Evolutionary conservation across 2,329 filamentous ascomycete genomes (phyloP), one percentile per base, ranked within the genome.

Genomic region (Trichoderma hamatum): DNA sequence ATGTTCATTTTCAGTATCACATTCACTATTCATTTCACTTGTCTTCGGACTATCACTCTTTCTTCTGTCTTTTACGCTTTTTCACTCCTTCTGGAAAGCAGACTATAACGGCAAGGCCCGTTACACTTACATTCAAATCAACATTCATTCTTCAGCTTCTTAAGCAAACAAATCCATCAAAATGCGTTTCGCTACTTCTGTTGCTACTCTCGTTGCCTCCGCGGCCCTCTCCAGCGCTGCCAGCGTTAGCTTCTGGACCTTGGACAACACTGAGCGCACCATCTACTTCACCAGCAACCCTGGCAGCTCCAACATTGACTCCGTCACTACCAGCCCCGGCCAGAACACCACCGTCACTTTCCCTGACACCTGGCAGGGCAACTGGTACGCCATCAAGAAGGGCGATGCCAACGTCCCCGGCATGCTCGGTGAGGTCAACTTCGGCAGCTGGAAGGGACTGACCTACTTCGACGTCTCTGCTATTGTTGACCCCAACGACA

Each of bases 381-480:
- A 85, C 80, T 85, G 80, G 78, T 83, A 84, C 77, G 80, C 85
- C 55, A 76, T 86, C 72, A 78, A 79, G 51, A 77, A 85, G 32
- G 86, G 85, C 66, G 69, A 75, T 2, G 56, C 75, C 13, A 78
- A 82, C 72, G 73, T 74, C 52, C 76, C 81, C 5, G 86, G 86
- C 72, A 88, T 86, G 83, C 82, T 86, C 68, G 84, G 84, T 66
- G 84, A 86, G 80, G 80, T 85, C 67, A 78, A 79, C 72, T 86
- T 85, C 74, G 79, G 83, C 65, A 84, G 82, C 74, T 86, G 78
- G 78, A 74, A 76, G 64, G 84, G 79, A 72, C 70, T 80, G 69
- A 86, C 83, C 69, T 88, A 83, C 82, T 88, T 86, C 69, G 86
- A 88, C 71, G 85, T 88, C 71, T 87, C 85, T 13, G 85, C 85